These are phyloP conservation scores for Cardamine resedifolia DNA, from an alignment of 345 rosid genomes.

Conservation along the genomic window DNA sequence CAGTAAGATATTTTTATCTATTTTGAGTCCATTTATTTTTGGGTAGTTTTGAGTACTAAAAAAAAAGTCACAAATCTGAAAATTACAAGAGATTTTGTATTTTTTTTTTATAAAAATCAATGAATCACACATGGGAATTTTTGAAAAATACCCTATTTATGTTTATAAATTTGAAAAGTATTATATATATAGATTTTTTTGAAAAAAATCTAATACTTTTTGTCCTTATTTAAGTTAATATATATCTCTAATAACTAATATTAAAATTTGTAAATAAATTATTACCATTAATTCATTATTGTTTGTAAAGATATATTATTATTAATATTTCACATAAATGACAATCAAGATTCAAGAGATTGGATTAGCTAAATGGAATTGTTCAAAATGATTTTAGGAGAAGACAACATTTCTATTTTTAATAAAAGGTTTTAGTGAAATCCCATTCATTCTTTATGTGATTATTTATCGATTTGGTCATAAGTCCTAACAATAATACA, in stretches of 20 bases:
- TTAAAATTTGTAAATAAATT: neutral
- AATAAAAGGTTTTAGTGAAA: too few species aligned
- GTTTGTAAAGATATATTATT: too few species aligned
- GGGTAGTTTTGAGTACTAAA: neutral
- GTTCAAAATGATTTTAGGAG: neutral
- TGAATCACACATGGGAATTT: neutral
- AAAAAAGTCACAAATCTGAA: neutral
- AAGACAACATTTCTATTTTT: too few species aligned
- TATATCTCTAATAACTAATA: neutral
- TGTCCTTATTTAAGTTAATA: neutral
- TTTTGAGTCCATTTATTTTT: neutral
- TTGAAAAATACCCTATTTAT: neutral
- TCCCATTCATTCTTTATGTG: too few species aligned
- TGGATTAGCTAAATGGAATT: neutral
- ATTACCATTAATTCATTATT: neutral
- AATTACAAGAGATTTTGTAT: neutral
- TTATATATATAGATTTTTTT: neutral
- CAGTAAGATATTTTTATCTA: conserved; percentile 5
- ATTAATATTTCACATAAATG: too few species aligned
- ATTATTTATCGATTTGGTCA: neutral
- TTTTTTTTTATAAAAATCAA: neutral
- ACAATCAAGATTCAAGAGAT: neutral
- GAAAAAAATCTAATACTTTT: neutral
- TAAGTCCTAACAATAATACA: too few species aligned
- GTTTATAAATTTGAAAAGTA: neutral